Evolutionary conservation across 1,284 basidiomycete species (phyloP), one percentile per base, ranked within the genome.

Genomic region (Rhodotorula sp.): DNA sequence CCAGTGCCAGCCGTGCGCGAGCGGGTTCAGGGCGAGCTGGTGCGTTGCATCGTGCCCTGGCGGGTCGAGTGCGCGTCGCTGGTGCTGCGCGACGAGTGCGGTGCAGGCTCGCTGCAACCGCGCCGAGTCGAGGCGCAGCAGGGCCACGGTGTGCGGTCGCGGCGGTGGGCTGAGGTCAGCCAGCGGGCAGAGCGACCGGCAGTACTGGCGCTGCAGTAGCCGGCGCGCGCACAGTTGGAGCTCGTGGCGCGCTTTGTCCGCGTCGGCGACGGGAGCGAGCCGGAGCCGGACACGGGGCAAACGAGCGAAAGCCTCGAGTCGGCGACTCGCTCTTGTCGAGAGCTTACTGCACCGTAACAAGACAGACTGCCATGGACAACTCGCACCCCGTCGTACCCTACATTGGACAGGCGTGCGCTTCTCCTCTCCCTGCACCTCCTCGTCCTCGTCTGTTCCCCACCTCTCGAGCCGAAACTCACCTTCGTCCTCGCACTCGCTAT

Each of bases 341-440:
- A 34, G 42, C 44, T 46, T 25, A 45, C 27, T 42, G 16, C 34
- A 13, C 17, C 55, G 4, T 7, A 41, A 7, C 19, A 8, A 12
- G 7, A 27, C 19, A 34, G 14, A 17, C 25, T 48, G n/a, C 25
- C 42, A 71, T 71, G 65, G 70, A 71, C 57, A 67, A 67, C 44
- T 52, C 62, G 53, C 73, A 74, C 68, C 67, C 67, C 61, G 70
- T 74, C 55, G 62, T 67, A 49, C 45, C 72, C 19, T 74, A 72
- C 70, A 67, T 74, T 53, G 67, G 70, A 21, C 70, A 68, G 48
- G 64, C 73, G 73, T 72, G 53, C 50, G 73, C 34, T 34, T 60
- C 46, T 27, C 23, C 45, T 34, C 48, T 10, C 53, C 19, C 34
- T 34, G 34, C 34, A 34, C 16, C 23, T 25, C 58, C 19, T 27